These are phyloP conservation scores for Sodiomyces alkalinus DNA, from an alignment of 2,329 filamentous ascomycete species.

Conservation along the genomic window DNA sequence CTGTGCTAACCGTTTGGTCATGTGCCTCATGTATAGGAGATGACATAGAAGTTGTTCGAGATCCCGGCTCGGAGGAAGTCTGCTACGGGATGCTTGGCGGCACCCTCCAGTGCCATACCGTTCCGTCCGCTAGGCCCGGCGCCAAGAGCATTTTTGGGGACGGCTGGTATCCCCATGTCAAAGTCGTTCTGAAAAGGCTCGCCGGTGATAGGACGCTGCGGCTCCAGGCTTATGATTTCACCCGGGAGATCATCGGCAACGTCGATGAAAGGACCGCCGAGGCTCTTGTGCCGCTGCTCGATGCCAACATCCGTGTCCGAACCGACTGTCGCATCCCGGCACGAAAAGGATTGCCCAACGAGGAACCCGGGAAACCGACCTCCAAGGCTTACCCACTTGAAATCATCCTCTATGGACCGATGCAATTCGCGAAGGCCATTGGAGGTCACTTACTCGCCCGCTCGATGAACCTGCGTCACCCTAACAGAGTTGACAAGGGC, in stretches of 20 bases:
- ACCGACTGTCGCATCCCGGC: slow-evolving; percentile 57
- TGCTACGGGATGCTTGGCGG: slow-evolving; percentile 69
- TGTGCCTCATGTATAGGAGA: too few species aligned
- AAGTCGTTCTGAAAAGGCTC: slow-evolving; percentile 50
- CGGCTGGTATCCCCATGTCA: slow-evolving; percentile 57
- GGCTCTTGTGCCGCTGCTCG: slow-evolving; percentile 58
- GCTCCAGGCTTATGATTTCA: slow-evolving; percentile 62
- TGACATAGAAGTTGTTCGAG: slow-evolving; percentile 39
- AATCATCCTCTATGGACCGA: slow-evolving; percentile 66
- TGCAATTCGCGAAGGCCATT: slow-evolving; percentile 47
- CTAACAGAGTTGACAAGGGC: slow-evolving; percentile 41
- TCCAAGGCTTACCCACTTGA: slow-evolving; percentile 50
- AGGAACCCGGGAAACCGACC: slow-evolving; percentile 45
- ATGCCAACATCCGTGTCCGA: slow-evolving; percentile 49
- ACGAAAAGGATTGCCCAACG: slow-evolving; percentile 46
- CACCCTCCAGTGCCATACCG: slow-evolving; percentile 47
- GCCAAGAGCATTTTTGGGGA: slow-evolving; percentile 41
- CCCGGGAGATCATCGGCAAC: slow-evolving; percentile 56
- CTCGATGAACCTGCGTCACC: slow-evolving; percentile 46
- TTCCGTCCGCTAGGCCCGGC: slow-evolving; percentile 55
- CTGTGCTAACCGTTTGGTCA: slow-evolving; percentile 14
- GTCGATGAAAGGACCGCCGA: slow-evolving; percentile 53
- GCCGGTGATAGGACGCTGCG: slow-evolving; percentile 37
- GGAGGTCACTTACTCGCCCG: slow-evolving; percentile 52
- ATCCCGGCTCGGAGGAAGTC: slow-evolving; percentile 53